Base-by-base conservation (phyloP, 768 basidiomycete species). In the Amanita thiersii region DNA sequence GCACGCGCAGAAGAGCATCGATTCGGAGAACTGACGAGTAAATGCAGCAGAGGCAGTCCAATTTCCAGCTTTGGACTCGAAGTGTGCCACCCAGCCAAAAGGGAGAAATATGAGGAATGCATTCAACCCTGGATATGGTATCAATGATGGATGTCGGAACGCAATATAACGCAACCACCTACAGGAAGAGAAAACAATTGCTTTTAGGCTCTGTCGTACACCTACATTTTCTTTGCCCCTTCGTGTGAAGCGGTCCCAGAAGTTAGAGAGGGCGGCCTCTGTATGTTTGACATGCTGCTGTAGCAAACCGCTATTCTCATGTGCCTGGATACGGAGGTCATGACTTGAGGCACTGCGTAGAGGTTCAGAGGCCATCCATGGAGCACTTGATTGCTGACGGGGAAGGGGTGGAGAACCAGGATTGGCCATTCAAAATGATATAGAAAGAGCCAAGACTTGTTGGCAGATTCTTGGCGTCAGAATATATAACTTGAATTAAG, bases 51-150 rank as follows among this genome's bases (percentile, higher is more conserved):
- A 50, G 45, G 57, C 50, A 15, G 52, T 46, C 69, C 68, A 73
- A 12, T 46, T 34, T 8, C 14, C 19, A 20, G 10, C n/a, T 5
- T 29, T 43, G 20, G 10, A 11, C 52, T 56, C 30, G 40, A 77
- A 81, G 52, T 81, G 73, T 0, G 72, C 66, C 7, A 62, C 66
- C 79, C 79, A 84, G 12, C 80, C 72, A 17, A 81, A 42, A 0
- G 81, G 81, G 4, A 81, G 65, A 47, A 77, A 63, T 1, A 80
- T 19, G 15, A 81, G 50, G 17, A 84, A 65, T 6, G 74, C 10
- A 50, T 82, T 82, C 14, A 82, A 56, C 69, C 72, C 79, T 82
- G 40, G 1, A 35, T 20, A 10, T 26, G 25, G 8, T 10, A 31
- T n/a, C 7, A 32, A 31, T 9, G 2, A 17, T 41, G 28, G 39